These are phyloP conservation scores for Rhizopus delemar DNA, from an alignment of 371 early-diverging fungal genomes.

Conservation along the genomic window DNA sequence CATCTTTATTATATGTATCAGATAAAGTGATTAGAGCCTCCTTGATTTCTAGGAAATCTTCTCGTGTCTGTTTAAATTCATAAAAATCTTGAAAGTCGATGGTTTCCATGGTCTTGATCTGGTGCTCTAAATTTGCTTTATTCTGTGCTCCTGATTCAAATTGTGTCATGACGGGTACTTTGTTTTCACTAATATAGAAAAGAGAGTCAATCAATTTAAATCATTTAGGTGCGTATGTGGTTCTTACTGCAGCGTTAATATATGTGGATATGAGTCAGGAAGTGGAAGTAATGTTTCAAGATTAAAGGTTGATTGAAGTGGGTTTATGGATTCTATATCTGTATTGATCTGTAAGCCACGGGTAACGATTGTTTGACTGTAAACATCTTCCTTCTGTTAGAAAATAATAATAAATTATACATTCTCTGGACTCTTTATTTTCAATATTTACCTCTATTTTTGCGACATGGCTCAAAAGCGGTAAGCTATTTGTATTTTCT, in stretches of 20 bases:
- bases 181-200: background rate
- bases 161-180: slow-evolving; percentile 42
- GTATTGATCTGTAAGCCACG: slow-evolving; percentile 32
- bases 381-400: slow-evolving; percentile 17
- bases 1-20: slow-evolving; percentile 44
- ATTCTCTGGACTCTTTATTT: background rate
- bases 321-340: slow-evolving; percentile 23
- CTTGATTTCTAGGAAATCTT: slow-evolving; percentile 53
- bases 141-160: slow-evolving; percentile 45
- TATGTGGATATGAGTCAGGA: slow-evolving; percentile 40
- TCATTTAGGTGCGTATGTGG: background rate
- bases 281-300: slow-evolving; percentile 36
- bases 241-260: slow-evolving; percentile 23
- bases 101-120: slow-evolving; percentile 31
- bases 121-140: slow-evolving; percentile 36
- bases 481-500: slow-evolving; percentile 20
- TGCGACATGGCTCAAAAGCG: slow-evolving; percentile 10
- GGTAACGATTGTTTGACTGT: slow-evolving; percentile 35
- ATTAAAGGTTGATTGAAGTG: slow-evolving; percentile 19
- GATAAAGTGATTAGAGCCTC: slow-evolving; percentile 49
- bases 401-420: slow-evolving; percentile 5
- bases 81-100: slow-evolving; percentile 43
- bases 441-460: slow-evolving; percentile 3
- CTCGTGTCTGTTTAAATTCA: slow-evolving; percentile 45
- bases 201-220: background rate